Conservation (phyloP, 768 basidiomycete species). For the Trametes punicea region DNA sequence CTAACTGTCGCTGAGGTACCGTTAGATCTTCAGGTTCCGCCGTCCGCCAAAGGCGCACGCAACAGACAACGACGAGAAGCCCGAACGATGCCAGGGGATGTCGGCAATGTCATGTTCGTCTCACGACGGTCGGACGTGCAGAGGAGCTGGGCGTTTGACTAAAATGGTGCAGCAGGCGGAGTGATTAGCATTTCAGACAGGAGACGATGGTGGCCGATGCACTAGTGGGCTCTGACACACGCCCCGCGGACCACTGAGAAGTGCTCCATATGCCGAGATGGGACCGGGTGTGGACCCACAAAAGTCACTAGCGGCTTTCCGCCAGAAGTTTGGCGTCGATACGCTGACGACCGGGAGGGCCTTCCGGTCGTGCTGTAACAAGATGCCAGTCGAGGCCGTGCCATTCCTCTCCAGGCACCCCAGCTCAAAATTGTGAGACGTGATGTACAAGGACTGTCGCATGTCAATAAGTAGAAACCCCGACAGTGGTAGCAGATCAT, state of each 20-base stretch:
- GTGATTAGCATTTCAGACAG: too few species aligned
- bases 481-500: too few species aligned
- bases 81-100: not conserved
- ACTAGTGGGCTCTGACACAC: too few species aligned
- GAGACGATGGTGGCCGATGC: too few species aligned
- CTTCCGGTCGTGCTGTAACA: slow-evolving; percentile 9
- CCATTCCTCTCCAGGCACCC: not conserved
- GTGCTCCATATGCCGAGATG: too few species aligned
- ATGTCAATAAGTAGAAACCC: not conserved
- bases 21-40: not conserved
- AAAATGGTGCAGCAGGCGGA: too few species aligned
- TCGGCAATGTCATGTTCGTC: too few species aligned
- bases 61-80: not conserved
- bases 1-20: too few species aligned
- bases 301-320: not conserved
- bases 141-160: too few species aligned
- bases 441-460: not conserved
- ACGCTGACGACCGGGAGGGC: not conserved
- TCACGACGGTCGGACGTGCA: too few species aligned
- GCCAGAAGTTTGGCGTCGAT: not conserved
- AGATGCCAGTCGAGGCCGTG: slow-evolving; percentile 4
- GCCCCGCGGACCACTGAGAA: too few species aligned
- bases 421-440: not conserved
- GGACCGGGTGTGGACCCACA: slow-evolving; percentile 11
- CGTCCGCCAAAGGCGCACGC: not conserved